phyloP scores from a whole-genome alignment of 768 basidiomycete genomes.

The Auricularia auricula-judae region DNA sequence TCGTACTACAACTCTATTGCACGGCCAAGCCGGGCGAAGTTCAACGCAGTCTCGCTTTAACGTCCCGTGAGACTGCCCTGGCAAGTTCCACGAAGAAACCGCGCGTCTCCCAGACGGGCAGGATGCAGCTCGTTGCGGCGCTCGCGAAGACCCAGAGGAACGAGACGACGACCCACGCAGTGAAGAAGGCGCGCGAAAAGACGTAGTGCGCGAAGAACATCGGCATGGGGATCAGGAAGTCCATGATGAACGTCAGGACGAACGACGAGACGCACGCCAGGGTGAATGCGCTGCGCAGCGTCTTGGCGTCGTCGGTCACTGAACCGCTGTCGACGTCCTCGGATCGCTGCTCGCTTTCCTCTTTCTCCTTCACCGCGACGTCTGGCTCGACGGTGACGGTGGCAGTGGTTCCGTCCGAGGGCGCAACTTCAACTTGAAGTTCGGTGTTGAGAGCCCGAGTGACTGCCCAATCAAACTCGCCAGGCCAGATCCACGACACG shows the following conservation, averaged over 20 bases:
- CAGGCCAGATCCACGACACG: background rate
- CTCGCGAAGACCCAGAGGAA: background rate
- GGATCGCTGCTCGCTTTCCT: background rate
- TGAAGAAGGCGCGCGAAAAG: constrained; percentile 1
- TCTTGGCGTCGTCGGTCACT: no score
- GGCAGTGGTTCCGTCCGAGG: background rate
- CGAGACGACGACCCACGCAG: constrained; percentile 1
- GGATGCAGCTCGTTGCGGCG: constrained; percentile 1
- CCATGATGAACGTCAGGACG: background rate
- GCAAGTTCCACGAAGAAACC: background rate
- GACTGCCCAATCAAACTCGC: constrained; percentile 1
- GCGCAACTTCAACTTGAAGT: background rate
- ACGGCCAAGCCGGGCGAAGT: no score
- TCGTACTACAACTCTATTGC: no score
- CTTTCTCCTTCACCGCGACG: background rate
- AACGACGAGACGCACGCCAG: background rate
- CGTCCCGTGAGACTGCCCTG: no score
- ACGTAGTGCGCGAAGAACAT: constrained; percentile 3
- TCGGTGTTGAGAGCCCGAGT: background rate
- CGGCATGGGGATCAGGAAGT: constrained; percentile 1
- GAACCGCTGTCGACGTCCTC: no score
- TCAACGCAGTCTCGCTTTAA: no score
- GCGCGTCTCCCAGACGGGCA: constrained; percentile 2
- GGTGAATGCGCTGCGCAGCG: background rate
- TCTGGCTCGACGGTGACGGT: background rate